Percentiles rank a stretch among this genome's conserved stretches.
These are phyloP conservation scores for Lithohypha guttulata DNA, from an alignment of 2,329 filamentous ascomycete genomes.

Conservation along the genomic window DNA sequence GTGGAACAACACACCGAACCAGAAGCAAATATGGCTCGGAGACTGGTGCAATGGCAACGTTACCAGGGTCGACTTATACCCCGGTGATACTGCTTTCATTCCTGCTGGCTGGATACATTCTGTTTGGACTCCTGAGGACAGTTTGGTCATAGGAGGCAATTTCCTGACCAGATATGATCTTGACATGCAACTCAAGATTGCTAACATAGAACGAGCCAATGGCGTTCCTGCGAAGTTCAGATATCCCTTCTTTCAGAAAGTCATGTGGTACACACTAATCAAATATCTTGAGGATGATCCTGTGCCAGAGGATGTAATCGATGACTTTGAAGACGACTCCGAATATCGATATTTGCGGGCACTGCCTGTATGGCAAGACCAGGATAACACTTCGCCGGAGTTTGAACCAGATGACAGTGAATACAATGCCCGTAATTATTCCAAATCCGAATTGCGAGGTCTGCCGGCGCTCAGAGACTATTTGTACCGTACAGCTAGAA, in stretches of 20 bases:
- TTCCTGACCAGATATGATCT: constrained; percentile 57
- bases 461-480: constrained; percentile 49
- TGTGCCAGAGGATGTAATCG: constrained; percentile 45
- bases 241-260: constrained; percentile 58
- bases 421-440: constrained; percentile 51
- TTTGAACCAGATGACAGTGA: constrained; percentile 42
- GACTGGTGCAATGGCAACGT: constrained; percentile 53
- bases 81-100: constrained; percentile 60
- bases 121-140: constrained; percentile 60
- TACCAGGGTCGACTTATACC: constrained; percentile 54
- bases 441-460: constrained; percentile 51
- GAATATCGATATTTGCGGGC: constrained; percentile 43
- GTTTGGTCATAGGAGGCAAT: constrained; percentile 60
- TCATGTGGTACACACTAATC: constrained; percentile 55
- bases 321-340: constrained; percentile 45
- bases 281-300: constrained; percentile 55
- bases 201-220: constrained; percentile 57
- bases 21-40: constrained; percentile 55
- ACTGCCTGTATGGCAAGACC: constrained; percentile 48
- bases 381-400: constrained; percentile 39
- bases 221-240: constrained; percentile 55
- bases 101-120: constrained; percentile 63
- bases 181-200: constrained; percentile 54
- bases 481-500: constrained; percentile 53
- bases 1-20: constrained; percentile 57